Base-by-base conservation (phyloP, 73 alveolate species). In the Blepharisma japonicum region DNA sequence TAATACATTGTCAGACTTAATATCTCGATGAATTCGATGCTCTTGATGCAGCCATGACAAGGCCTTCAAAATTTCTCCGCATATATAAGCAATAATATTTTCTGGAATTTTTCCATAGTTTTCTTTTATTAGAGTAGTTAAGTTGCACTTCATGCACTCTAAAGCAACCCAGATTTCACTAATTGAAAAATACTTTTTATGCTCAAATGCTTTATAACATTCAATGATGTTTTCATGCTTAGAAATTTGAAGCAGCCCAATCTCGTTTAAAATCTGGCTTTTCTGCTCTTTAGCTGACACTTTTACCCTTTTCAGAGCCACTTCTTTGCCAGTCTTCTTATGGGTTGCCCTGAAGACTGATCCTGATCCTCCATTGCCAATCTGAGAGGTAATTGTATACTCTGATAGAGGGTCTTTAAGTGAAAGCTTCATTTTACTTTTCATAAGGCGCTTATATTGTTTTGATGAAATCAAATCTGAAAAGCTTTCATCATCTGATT, bases 21-120 rank as follows among this genome's bases (percentile, higher is more conserved):
- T 81, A 76, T 92, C 98, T 83, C 98, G 83, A 81, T 92, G 98
- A 56, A 92, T 92, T 82, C 86, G 81, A 54, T 88, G 93, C 71
- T 90, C 88, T 55, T 84, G 84, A 79, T 92, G 98, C 32, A 92
- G 85, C 79, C 81, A 87, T 56, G 83, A 71, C 27, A 92, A 55
- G 38, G 95, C 98, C 55, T 46, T 66, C 0, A 85, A 66, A 7
- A 76, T 78, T 14, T 56, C 80, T 54, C 68, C 55, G 70, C 84
- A 45, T 55, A 85, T 61, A 9, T 87, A 68, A 9, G 92, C 92
- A 9, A 82, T 80, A 7, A 66, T 55, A 48, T 66, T 71, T 81
- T 85, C 92, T 8, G 71, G 54, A 38, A 55, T 80, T 21, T 11
- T 56, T 71, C 68, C 74, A 3, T n/a, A n/a, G 18, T 25, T 61